Evolutionary conservation across 1,284 basidiomycete genomes (phyloP).

Genomic region (Trametes hirsuta): DNA sequence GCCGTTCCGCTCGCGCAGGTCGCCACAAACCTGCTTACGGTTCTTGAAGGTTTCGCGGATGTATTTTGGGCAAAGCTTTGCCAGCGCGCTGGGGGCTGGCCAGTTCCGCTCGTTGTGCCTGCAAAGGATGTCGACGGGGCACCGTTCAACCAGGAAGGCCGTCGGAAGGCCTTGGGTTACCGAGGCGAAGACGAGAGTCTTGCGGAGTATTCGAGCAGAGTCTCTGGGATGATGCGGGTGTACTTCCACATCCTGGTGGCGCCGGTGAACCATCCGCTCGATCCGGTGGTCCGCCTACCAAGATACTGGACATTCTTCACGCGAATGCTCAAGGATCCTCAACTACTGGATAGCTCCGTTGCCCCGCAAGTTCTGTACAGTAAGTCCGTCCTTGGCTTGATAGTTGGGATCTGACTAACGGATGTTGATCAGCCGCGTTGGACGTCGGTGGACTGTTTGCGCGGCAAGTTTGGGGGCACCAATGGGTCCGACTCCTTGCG

Average conservation of each 20-base stretch:
- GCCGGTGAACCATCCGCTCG: constrained; percentile 44
- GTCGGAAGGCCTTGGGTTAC: constrained; percentile 74
- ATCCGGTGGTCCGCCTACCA: constrained; percentile 59
- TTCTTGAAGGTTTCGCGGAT: constrained; percentile 63
- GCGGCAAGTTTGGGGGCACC: constrained; percentile 68
- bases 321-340: constrained; percentile 54
- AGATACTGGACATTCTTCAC: constrained; percentile 73
- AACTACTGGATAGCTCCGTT: constrained; percentile 55
- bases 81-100: constrained; percentile 79
- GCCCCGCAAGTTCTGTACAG: constrained; percentile 71
- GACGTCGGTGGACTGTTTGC: constrained; percentile 74
- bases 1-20: constrained; percentile 86
- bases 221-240: constrained; percentile 84
- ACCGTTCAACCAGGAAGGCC: constrained; percentile 57
- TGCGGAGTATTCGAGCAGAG: constrained; percentile 74
- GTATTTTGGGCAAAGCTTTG: constrained; percentile 87
- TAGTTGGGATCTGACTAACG: constrained; percentile 19
- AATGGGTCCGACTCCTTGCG: constrained; percentile 78
- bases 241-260: constrained; percentile 80
- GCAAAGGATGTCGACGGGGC: constrained; percentile 47
- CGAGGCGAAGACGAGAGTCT: constrained; percentile 54
- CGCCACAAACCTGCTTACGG: constrained; percentile 68
- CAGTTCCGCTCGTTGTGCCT: constrained; percentile 60
- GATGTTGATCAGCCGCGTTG: constrained; percentile 55
- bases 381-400: constrained; percentile 39